phyloP scores from a whole-genome alignment of 495 filamentous ascomycete genomes.

The Cairneyella variabilis region DNA sequence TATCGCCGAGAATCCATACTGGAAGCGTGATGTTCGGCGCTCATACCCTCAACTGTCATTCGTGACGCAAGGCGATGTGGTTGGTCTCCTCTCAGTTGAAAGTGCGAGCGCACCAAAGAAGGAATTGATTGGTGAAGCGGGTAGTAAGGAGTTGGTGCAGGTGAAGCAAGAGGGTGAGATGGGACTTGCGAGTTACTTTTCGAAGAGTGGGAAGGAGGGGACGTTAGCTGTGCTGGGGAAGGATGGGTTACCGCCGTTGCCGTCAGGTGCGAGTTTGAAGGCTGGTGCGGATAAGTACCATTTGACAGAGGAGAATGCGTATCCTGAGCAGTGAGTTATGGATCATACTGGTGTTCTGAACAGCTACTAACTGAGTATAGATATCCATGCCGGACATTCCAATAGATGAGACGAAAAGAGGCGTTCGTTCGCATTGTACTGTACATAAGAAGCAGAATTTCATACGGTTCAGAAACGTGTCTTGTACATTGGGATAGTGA shows the following conservation, averaged over 20 bases:
- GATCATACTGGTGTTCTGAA: background rate
- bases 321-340: conserved; percentile 50
- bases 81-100: conserved; percentile 79
- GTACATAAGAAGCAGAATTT: conserved; percentile 12
- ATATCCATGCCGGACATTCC: conserved; percentile 46
- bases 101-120: conserved; percentile 75
- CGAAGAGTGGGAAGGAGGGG: conserved; percentile 59
- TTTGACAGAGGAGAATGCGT: conserved; percentile 52
- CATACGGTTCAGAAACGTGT: background rate
- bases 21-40: conserved; percentile 87
- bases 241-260: conserved; percentile 78
- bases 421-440: background rate
- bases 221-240: conserved; percentile 62
- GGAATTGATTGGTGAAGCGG: conserved; percentile 79
- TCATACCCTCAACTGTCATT: conserved; percentile 79
- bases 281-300: conserved; percentile 43
- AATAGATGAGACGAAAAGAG: conserved; percentile 34
- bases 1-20: conserved; percentile 96
- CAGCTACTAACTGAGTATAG: conserved; percentile 29
- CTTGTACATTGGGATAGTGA: too few species aligned
- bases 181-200: conserved; percentile 64
- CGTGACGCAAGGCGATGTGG: conserved; percentile 80
- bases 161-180: conserved; percentile 73
- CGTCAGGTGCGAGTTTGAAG: conserved; percentile 55
- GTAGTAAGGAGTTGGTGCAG: conserved; percentile 72